Evolutionary conservation across 257 asterid genomes (phyloP), one percentile per base, ranked within the genome.

Genomic region (Przewalskia tangutica): DNA sequence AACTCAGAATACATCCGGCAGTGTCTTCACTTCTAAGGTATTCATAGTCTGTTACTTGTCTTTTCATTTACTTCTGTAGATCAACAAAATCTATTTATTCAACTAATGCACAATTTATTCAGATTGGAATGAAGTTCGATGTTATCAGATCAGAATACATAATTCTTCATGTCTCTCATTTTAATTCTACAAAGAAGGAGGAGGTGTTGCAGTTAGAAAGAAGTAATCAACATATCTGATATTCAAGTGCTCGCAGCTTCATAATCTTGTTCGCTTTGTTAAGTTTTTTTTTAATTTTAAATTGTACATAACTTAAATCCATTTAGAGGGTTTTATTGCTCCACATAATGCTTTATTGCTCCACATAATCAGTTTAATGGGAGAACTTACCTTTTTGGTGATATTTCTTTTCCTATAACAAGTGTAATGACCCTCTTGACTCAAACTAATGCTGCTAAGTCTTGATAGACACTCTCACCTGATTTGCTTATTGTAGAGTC

Each of bases 121-220:
- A 95, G 98, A 40, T 95, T 84, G 99, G 98, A 77, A 92, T 92
- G 99, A 89, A 95, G 86, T 95, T 92, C 81, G 94, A 92, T 82
- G 82, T 76, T 20, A 97, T 93, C 87, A 90, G 83, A 86, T 88
- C 97, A 80, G 93, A 94, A 85, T 91, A 97, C 81, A 91, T 92
- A 53, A 85, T 92, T 82, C 95, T 95, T 82, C 99, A 94, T 66
- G 97, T 91, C 80, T 90, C 94, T 81, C 99, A 98, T 66, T 95
- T 95, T 84, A 95, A 95, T 89, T 95, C 99, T 80, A 88, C 97
- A 82, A 95, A 95, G 86, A 95, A 95, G 84, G 97, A 84, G 98
- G 92, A 16, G 99, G 99, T 58, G 94, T 94, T 85, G 99, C 98
- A 85, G 78, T 94, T 77, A 88, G 92, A 84, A 92, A 95, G 79